These are phyloP conservation scores for Xylaria sp. DNA, from an alignment of 2,329 filamentous ascomycete species.

Conservation along the genomic window DNA sequence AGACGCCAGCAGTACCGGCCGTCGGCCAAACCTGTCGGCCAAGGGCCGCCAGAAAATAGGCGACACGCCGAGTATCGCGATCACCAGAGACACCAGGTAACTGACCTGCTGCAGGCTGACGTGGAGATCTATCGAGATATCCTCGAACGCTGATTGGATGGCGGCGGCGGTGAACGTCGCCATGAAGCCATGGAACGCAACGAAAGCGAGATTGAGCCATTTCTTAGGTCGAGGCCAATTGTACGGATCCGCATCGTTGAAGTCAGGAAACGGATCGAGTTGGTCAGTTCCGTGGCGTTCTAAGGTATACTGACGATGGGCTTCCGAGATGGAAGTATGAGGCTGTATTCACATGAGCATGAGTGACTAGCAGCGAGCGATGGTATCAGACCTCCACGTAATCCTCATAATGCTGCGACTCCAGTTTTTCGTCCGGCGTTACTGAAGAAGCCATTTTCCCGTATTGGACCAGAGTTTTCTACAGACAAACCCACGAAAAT, in stretches of 20 bases:
- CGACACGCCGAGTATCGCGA: constrained; percentile 30
- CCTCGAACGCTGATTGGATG: constrained; percentile 30
- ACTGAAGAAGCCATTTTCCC: constrained; percentile 10
- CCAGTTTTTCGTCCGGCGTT: constrained; percentile 11
- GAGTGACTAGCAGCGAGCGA: background rate
- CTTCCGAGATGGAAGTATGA: constrained; percentile 28
- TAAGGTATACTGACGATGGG: constrained; percentile 32
- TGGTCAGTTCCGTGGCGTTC: constrained; percentile 30
- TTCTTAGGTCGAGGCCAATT: constrained; percentile 33
- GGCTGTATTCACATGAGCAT: constrained; percentile 21
- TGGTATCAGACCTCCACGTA: constrained; percentile 11
- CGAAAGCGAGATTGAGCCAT: constrained; percentile 28
- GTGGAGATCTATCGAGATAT: constrained; percentile 29
- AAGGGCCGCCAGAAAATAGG: constrained; percentile 33
- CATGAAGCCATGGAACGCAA: constrained; percentile 35
- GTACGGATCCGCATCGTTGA: constrained; percentile 32
- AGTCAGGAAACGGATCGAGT: constrained; percentile 30
- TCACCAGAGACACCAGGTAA: constrained; percentile 29
- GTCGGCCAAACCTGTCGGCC: constrained; percentile 29
- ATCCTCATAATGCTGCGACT: constrained; percentile 8
- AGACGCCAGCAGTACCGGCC: constrained; percentile 29
- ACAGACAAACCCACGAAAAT: background rate
- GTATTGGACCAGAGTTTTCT: background rate
- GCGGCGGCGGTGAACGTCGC: constrained; percentile 30
- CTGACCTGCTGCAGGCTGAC: constrained; percentile 31